Evolutionary conservation across 2,329 filamentous ascomycete species (phyloP), one percentile per base, ranked within the genome.

Genomic region (Neonectria neomacrospora): DNA sequence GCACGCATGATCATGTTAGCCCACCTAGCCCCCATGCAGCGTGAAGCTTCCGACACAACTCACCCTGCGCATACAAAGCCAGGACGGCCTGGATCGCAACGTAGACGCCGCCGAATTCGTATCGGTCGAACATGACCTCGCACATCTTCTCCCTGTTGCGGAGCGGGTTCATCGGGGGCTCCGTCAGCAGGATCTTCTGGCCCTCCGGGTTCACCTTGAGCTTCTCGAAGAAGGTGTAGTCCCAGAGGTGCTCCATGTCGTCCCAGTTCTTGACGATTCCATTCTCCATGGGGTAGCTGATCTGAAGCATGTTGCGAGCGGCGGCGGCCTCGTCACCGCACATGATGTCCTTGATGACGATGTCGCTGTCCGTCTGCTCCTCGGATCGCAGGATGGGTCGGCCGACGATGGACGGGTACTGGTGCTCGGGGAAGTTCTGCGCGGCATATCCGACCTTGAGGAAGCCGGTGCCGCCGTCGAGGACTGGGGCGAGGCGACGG

Each of bases 201-300:
- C 93, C 95, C 22, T 88, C 88, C 2, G 96, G 89, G 78, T 98
- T 92, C 72, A 99, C 85, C 80, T 94, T 89, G 88, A 99, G 92
- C 88, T 98, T 98, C 80, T 99, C 95, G 80, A 88, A 91, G 80
- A 99, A 99, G 23, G 96, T 99, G 80, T 96, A 98, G 82, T 99
- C 95, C 96, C 96, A 99, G 59, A 99, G 90, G 78, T 98, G 95
- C 84, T 97, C 93, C 96, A 99, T 99, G 80, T 99, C 96, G 73
- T 99, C 96, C 96, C 96, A 99, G 77, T 94, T 94, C 88, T 97
- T 98, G 71, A 99, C 94, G 75, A 99, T 98, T 75, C 96, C 96
- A 79, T 99, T 99, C 81, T 99, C 96, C 96, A 99, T 99, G 73
- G 96, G 96, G 79, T 99, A 99, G 80, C 91, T 97, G 77, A 99